Evolutionary conservation across 148 eudicot species (phyloP), one percentile per base, ranked within the genome.

Genomic region (Amaranthus palmeri): DNA sequence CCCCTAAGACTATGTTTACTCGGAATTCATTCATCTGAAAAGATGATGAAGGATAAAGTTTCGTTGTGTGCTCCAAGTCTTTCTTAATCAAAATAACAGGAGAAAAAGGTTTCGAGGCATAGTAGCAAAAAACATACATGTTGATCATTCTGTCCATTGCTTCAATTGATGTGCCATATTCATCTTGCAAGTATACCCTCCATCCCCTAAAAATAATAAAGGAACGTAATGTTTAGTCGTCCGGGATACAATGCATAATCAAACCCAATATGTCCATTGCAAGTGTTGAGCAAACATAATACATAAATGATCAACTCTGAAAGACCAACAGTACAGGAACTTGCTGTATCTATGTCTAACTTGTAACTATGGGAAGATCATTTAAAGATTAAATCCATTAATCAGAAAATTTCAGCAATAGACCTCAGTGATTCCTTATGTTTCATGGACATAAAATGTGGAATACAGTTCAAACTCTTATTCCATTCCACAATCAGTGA

Each of bases 141-240:
- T 75, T 74, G 67, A 84, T 81, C 86, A 84, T 81, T 68, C 77
- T 69, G 44, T 78, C 47, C 80, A 84, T 72, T 43, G 86, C 86
- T 8, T 81, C 82, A 45, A 55, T 72, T 70, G 86, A 81, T 68
- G 86, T 81, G 59, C 84, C 86, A 61, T 84, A 73, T 64, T 84
- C 86, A 68, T 81, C 84, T 69, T 75, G 84, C 80, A 83, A 65
- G 70, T 80, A 83, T 57, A 83, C 81, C 70, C 86, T 72, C 83
- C 86, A 83, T 9, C 86, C 83, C 79, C 86, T 83, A 68, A 40
- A 68, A 10, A 61, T 3, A 43, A 72, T 9, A 59, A 61, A 74
- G 10, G 14, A 74, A 58, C 3, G 59, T 12, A 11, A 9, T 76
- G 48, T 49, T 64, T 25, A 56, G 36, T 41, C 63, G 13, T 53